phyloP scores from a whole-genome alignment of 2,329 filamentous ascomycete species.

The Shiraia bambusicola region DNA sequence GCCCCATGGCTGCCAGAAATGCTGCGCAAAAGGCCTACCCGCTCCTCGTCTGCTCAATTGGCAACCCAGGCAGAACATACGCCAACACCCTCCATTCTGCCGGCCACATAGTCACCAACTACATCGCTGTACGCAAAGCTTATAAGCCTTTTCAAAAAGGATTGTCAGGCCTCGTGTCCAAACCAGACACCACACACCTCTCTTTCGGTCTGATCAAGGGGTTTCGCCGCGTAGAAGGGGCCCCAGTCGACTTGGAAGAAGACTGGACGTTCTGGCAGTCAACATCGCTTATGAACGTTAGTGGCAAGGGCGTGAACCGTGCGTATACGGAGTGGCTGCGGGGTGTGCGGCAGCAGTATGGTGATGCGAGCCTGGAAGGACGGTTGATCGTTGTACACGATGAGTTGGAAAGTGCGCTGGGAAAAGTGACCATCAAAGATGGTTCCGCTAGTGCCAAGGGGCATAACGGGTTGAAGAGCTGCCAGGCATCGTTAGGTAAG shows the following conservation, averaged over 20 bases:
- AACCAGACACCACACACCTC: conserved; percentile 26
- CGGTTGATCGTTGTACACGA: conserved; percentile 81
- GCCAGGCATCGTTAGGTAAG: conserved; percentile 29
- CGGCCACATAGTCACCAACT: conserved; percentile 73
- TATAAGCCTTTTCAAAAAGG: conserved; percentile 36
- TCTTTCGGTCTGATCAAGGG: conserved; percentile 52
- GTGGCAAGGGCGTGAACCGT: conserved; percentile 67
- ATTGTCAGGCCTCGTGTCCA: conserved; percentile 32
- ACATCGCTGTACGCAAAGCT: conserved; percentile 22
- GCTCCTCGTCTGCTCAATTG: conserved; percentile 82
- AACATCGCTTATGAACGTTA: conserved; percentile 80
- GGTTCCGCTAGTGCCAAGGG: conserved; percentile 55
- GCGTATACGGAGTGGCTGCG: conserved; percentile 61
- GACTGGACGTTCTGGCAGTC: conserved; percentile 71
- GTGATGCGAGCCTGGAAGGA: conserved; percentile 32
- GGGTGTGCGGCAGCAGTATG: conserved; percentile 7
- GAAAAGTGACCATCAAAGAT: conserved; percentile 64
- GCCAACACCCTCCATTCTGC: conserved; percentile 81
- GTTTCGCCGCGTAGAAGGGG: conserved; percentile 13
- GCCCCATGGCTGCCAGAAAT: conserved; percentile 28
- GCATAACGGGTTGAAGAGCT: conserved; percentile 51
- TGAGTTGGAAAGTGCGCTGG: conserved; percentile 74
- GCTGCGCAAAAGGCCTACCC: conserved; percentile 35
- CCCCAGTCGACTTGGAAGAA: conserved; percentile 26
- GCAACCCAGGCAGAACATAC: conserved; percentile 72